Conservation (phyloP, 2,329 filamentous ascomycete genomes). For the Calonectria pseudoreteaudii region DNA sequence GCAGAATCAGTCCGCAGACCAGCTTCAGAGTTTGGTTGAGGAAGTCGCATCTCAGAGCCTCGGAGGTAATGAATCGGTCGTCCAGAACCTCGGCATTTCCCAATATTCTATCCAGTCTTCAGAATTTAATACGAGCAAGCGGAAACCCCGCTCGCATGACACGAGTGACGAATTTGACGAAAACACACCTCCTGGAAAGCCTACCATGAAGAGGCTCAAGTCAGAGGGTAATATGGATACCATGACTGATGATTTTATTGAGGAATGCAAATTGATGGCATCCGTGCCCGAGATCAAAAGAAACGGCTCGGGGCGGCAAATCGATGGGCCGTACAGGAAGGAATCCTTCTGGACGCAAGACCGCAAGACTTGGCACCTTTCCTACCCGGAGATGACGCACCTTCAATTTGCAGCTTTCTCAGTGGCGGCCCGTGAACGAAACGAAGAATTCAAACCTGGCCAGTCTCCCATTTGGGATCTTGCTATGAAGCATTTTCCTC, state of each 20-base stretch:
- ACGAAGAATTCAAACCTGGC: constrained; percentile 66
- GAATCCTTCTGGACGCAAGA: constrained; percentile 69
- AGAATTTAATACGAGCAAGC: constrained; percentile 65
- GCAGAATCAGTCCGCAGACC: constrained; percentile 59
- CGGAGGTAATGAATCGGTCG: constrained; percentile 56
- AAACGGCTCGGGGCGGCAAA: constrained; percentile 65
- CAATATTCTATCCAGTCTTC: constrained; percentile 41
- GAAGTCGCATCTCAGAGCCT: constrained; percentile 68
- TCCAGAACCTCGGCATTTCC: constrained; percentile 32
- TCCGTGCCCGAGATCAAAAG: constrained; percentile 62
- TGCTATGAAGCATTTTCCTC: constrained; percentile 70
- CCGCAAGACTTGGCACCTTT: constrained; percentile 67
- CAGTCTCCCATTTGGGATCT: constrained; percentile 65
- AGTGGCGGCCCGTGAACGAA: constrained; percentile 60
- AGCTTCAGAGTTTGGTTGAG: constrained; percentile 63
- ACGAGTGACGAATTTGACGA: constrained; percentile 65
- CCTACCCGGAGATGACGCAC: constrained; percentile 74
- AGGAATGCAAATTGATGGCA: constrained; percentile 61
- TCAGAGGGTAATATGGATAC: constrained; percentile 59
- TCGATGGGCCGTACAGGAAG: constrained; percentile 68
- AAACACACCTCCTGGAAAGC: constrained; percentile 52
- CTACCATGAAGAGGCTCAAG: constrained; percentile 67
- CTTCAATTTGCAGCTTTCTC: constrained; percentile 68
- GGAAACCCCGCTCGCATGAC: constrained; percentile 62
- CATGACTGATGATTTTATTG: constrained; percentile 49